phyloP scores from a whole-genome alignment of 148 eudicot species.

The Pharnaceum exiguum region DNA sequence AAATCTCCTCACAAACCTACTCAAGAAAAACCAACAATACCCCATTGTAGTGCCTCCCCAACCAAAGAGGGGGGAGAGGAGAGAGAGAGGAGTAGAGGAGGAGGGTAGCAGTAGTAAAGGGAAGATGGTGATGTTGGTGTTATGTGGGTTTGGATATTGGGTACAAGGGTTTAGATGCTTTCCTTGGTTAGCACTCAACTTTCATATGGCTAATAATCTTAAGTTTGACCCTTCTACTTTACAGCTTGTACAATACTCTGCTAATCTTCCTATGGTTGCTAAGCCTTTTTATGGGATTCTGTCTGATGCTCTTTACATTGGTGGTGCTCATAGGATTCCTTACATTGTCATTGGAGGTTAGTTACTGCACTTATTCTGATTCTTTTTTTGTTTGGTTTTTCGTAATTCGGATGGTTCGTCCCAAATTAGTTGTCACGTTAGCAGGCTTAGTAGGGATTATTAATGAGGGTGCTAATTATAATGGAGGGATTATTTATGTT shows the following conservation, averaged over 20 bases:
- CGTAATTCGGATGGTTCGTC: too few relatives aligned
- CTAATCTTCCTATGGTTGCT: constrained; percentile 81
- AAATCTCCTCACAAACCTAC: constrained; percentile 1
- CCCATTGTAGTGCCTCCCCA: constrained; percentile 1
- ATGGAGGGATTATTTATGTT: too few relatives aligned
- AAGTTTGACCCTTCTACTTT: constrained; percentile 68
- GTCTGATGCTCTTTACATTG: constrained; percentile 81
- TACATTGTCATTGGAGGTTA: constrained; percentile 90
- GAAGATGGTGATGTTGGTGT: constrained; percentile 51
- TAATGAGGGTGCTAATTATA: too few relatives aligned
- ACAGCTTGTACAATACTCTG: constrained; percentile 73
- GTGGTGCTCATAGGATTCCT: constrained; percentile 75
- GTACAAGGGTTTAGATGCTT: constrained; percentile 90
- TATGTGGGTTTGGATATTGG: constrained; percentile 94
- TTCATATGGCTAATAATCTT: constrained; percentile 77
- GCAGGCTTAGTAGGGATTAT: too few relatives aligned
- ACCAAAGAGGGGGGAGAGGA: constrained; percentile 13
- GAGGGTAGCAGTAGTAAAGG: constrained; percentile 29
- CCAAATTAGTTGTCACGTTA: too few relatives aligned
- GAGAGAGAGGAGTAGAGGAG: constrained; percentile 10
- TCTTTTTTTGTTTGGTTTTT: background rate
- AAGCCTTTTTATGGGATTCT: constrained; percentile 86
- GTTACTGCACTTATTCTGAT: background rate
- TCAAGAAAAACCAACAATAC: background rate
- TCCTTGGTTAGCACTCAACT: constrained; percentile 88